Conservation (phyloP, 345 rosid genomes). For the Euphorbia lathyris region DNA sequence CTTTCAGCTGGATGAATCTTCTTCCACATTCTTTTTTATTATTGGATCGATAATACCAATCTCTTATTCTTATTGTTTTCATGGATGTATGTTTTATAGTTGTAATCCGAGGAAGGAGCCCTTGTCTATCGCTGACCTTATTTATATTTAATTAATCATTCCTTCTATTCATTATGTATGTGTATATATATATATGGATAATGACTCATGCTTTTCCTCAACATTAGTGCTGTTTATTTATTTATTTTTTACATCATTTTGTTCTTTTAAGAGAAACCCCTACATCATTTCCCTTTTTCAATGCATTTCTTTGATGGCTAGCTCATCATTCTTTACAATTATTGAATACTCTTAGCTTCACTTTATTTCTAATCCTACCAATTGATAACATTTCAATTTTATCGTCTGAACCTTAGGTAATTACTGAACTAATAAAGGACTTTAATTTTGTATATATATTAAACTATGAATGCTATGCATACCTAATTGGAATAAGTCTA, state of each 20-base stretch:
- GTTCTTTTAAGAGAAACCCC: slow-evolving; percentile 10
- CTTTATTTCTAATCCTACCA: no score
- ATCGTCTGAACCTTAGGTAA: no score
- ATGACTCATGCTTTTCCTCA: neutral
- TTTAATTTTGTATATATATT: no score
- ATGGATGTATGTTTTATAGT: neutral
- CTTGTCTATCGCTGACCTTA: slow-evolving; percentile 11
- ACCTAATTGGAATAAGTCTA: no score
- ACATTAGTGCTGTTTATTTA: slow-evolving; percentile 1
- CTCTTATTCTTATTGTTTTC: no score
- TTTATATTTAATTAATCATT: neutral
- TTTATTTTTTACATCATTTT: neutral
- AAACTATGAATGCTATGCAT: no score
- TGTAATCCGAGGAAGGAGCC: no score
- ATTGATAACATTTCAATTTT: no score
- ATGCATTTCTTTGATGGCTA: no score
- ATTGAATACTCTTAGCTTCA: no score
- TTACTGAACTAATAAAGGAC: no score
- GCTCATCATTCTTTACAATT: no score
- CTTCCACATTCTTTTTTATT: slow-evolving; percentile 23
- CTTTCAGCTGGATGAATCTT: slow-evolving; percentile 39
- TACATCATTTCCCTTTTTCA: slow-evolving; percentile 12
- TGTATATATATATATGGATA: neutral
- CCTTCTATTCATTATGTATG: neutral
- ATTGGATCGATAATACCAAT: neutral